These are phyloP conservation scores for Neurospora sp. DNA, from an alignment of 495 filamentous ascomycete species.

Conservation along the genomic window DNA sequence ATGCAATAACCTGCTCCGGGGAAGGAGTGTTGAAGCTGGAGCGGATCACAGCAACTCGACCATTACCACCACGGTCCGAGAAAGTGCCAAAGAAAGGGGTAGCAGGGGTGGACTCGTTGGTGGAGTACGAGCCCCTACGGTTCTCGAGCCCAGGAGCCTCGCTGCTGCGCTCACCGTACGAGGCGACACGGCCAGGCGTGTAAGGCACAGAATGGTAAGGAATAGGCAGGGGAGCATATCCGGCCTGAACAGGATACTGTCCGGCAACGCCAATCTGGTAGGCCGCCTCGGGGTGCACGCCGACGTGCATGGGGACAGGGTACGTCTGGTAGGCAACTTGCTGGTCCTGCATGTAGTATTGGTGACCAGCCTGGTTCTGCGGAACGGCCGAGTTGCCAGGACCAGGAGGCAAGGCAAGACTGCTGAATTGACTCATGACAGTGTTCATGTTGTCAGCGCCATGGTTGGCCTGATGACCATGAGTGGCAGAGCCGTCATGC, in stretches of 20 bases:
- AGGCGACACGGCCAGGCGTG: conserved; percentile 35
- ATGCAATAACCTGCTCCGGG: conserved; percentile 45
- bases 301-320: conserved; percentile 21
- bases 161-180: conserved; percentile 30
- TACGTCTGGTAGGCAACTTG: conserved; percentile 23
- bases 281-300: conserved; percentile 17
- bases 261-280: conserved; percentile 21
- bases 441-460: conserved; percentile 17
- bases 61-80: conserved; percentile 39
- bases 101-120: conserved; percentile 55
- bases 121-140: conserved; percentile 56
- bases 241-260: conserved; percentile 26
- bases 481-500: conserved; percentile 13
- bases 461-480: conserved; percentile 20
- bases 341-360: conserved; percentile 26
- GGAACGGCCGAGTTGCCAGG: conserved; percentile 15
- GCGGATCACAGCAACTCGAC: conserved; percentile 46
- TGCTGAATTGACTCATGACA: conserved; percentile 31
- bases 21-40: conserved; percentile 56
- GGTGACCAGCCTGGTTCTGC: conserved; percentile 18
- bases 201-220: conserved; percentile 35
- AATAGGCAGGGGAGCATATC: conserved; percentile 21
- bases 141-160: conserved; percentile 51
- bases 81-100: conserved; percentile 50
- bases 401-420: conserved; percentile 23